A percentile compares a stretch with the other conserved stretches of the same genome.
Evolutionary conservation across 2,329 filamentous ascomycete species (phyloP).

Genomic region (Aspergillus tamarii): DNA sequence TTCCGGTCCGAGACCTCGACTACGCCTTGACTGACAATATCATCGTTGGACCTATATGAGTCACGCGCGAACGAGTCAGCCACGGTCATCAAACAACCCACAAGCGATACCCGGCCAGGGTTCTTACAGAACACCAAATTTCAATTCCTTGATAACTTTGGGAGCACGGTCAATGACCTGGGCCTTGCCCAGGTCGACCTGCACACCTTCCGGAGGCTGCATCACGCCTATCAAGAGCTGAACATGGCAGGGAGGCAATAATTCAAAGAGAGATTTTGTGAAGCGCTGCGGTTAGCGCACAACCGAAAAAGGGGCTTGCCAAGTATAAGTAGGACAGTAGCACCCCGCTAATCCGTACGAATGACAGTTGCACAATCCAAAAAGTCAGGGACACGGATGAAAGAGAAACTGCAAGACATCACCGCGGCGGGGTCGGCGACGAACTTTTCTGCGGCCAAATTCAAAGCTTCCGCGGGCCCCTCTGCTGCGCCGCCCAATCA

Average conservation of each 20-base stretch:
- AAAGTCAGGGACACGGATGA: constrained; percentile 4
- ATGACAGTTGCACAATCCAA: background rate
- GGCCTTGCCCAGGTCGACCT: constrained; percentile 67
- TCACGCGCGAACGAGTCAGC: constrained; percentile 12
- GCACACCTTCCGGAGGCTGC: constrained; percentile 47
- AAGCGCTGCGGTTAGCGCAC: background rate
- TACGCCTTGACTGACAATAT: constrained; percentile 93
- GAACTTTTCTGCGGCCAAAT: constrained; percentile 28
- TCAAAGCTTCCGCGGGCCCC: constrained; percentile 18
- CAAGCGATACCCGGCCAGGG: background rate
- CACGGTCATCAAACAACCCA: background rate
- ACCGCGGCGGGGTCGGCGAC: constrained; percentile 31
- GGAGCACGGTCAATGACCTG: constrained; percentile 87
- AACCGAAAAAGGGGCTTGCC: background rate
- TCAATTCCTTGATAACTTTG: constrained; percentile 89
- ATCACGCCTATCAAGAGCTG: constrained; percentile 40
- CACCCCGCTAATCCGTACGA: background rate
- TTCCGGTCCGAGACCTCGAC: constrained; percentile 92
- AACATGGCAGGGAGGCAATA: constrained; percentile 40
- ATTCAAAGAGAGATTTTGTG: constrained; percentile 18
- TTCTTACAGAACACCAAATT: constrained; percentile 85
- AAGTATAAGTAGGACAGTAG: background rate
- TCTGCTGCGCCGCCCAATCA: constrained; percentile 24
- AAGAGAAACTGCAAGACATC: constrained; percentile 24
- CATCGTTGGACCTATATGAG: constrained; percentile 76